A percentile compares a stretch with the other conserved stretches of the same genome.
Evolutionary conservation across 106 monocot genomes (phyloP).

Genomic region (Iris macrosiphon): DNA sequence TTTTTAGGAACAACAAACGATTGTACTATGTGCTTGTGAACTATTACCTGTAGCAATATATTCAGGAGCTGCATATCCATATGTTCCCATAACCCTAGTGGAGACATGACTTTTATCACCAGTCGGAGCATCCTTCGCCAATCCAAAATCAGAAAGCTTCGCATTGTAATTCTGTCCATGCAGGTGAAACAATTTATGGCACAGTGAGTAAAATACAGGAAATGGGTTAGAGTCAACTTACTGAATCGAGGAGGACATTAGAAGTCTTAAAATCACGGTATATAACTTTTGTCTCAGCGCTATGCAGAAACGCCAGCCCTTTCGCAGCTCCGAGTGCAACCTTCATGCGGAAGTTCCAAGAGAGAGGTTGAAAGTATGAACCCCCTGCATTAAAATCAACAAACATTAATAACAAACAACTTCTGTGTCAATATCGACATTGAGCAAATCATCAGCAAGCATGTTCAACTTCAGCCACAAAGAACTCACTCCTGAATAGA

Average conservation of each 20-base stretch:
- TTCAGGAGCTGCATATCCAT: conserved; percentile 79
- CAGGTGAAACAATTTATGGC: background rate
- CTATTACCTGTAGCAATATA: conserved; percentile 76
- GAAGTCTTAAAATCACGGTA: conserved; percentile 97
- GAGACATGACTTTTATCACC: conserved; percentile 83
- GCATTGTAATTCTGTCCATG: conserved; percentile 49
- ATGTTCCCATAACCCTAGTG: conserved; percentile 66
- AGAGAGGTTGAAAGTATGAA: conserved; percentile 80
- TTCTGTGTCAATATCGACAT: too few relatives aligned
- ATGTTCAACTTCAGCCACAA: background rate
- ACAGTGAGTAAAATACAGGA: background rate
- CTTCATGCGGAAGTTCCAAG: conserved; percentile 88
- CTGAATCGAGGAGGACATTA: conserved; percentile 71
- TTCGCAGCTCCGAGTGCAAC: conserved; percentile 85
- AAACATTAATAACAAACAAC: too few relatives aligned
- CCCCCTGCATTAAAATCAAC: conserved; percentile 37
- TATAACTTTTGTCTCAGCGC: conserved; percentile 55
- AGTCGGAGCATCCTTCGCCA: conserved; percentile 73
- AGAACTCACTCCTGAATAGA: conserved; percentile 84
- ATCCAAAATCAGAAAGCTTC: conserved; percentile 81
- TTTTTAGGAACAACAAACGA: too few relatives aligned
- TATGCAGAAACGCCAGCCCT: conserved; percentile 88
- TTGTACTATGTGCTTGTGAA: too few relatives aligned
- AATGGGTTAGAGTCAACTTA: conserved; percentile 13
- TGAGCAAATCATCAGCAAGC: too few relatives aligned